Evolutionary conservation across 2,329 filamentous ascomycete genomes (phyloP).

Genomic region (Hypoxylon sp.): DNA sequence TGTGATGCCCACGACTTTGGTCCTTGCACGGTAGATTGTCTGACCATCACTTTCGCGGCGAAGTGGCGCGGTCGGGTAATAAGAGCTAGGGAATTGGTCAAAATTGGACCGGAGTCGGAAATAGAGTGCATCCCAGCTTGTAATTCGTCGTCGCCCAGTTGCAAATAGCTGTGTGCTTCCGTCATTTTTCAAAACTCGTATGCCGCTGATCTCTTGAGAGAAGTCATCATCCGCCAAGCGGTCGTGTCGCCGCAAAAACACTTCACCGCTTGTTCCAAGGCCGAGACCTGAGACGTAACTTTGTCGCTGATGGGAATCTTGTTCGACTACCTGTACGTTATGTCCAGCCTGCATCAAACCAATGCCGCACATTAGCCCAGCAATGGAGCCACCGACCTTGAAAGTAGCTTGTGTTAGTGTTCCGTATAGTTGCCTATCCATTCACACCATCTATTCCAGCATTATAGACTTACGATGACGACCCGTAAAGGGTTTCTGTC

Average conservation of each 20-base stretch:
- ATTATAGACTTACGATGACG: too few species aligned
- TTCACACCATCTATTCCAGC: too few species aligned
- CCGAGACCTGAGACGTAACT: constrained; percentile 23
- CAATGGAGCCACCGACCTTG: constrained; percentile 25
- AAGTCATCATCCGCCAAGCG: neutral
- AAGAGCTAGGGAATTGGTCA: constrained; percentile 11
- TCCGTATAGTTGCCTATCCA: too few species aligned
- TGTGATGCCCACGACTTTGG: neutral
- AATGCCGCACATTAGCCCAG: constrained; percentile 27
- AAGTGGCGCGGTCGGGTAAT: constrained; percentile 2
- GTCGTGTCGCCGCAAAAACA: constrained; percentile 12
- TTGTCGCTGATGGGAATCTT: constrained; percentile 9
- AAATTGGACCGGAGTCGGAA: constrained; percentile 20
- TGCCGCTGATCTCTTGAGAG: neutral
- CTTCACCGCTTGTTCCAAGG: constrained; percentile 5
- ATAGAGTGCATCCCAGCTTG: constrained; percentile 25
- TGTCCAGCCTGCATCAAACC: constrained; percentile 20
- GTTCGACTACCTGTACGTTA: constrained; percentile 13
- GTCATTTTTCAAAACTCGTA: constrained; percentile 5
- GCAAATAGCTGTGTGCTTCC: neutral
- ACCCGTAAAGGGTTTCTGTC: too few species aligned
- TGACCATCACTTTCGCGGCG: neutral
- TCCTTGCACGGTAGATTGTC: neutral
- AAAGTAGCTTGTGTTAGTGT: too few species aligned
- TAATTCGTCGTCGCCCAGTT: neutral